Evolutionary conservation across 306 rosid genomes (phyloP), one percentile per base, ranked within the genome.

Genomic region (Inga oerstediana): DNA sequence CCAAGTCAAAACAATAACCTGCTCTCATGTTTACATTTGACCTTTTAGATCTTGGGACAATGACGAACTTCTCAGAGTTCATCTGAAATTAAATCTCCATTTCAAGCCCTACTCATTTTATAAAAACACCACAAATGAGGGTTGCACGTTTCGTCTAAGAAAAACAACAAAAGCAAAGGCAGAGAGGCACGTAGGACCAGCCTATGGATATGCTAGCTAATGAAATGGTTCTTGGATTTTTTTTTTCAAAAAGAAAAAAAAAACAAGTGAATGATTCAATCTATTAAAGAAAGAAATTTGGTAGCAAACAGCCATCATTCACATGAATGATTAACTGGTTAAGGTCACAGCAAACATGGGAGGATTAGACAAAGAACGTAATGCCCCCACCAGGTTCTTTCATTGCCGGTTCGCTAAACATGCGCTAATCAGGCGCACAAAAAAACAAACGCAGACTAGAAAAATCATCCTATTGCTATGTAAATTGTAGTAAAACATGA

Each of bases 301-400:
- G 79, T 46, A 85, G 54, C 68, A 66, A 83, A 83, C 80, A 62
- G 11, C 51, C 66, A 79, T 66, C 72, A 81, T 79, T 80, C 83
- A 81, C 78, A 78, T 78, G 78, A 82, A 86, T 86, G 74, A 86
- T 86, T 80, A 75, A 66, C 65, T 76, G 76, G 75, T 68, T 52
- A 27, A 86, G 80, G 90, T 82, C 80, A 61, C 35, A 65, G 81
- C 75, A 69, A 79, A 84, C 56, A 72, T 43, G 62, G 20, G 27
- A 16, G 37, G 54, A 62, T 56, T 75, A 78, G 79, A 81, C 77
- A 83, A 92, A 92, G 61, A 52, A 61, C 24, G 52, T 49, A 46
- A 75, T 64, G 56, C 69, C 86, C 88, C 87, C 81, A 83, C 15
- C 17, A 72, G 61, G 41, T 58, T 30, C 85, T 81, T 81, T 85